A percentile compares a stretch with the other conserved stretches of the same genome.
Conservation (phyloP, 73 alveolate genomes). For the Stentor roeselii region DNA sequence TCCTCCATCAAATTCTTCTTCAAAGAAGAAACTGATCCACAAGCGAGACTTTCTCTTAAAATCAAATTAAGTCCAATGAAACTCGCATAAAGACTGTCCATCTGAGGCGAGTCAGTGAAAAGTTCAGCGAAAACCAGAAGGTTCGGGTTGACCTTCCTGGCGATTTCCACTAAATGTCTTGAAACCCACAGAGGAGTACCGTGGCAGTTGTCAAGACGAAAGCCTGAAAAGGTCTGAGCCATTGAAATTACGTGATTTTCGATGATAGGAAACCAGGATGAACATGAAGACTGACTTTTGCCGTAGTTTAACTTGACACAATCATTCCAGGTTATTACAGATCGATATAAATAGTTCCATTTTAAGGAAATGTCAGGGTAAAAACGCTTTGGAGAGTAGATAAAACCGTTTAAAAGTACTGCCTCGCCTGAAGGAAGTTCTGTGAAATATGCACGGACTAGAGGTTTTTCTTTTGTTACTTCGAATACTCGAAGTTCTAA, state of each 20-base stretch:
- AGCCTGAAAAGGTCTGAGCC: slow-evolving; percentile 90
- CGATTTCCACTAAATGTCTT: slow-evolving; percentile 80
- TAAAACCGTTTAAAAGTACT: slow-evolving; percentile 77
- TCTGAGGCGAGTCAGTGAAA: slow-evolving; percentile 78
- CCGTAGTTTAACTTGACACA: slow-evolving; percentile 93
- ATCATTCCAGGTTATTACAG: slow-evolving; percentile 91
- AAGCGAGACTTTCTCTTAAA: slow-evolving; percentile 79
- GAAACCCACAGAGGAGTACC: slow-evolving; percentile 77
- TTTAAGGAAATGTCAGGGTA: slow-evolving; percentile 77
- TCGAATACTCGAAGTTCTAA: slow-evolving; percentile 51
- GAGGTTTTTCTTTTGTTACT: not conserved
- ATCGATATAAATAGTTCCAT: slow-evolving; percentile 92
- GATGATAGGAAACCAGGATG: slow-evolving; percentile 88
- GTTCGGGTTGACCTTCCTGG: slow-evolving; percentile 85
- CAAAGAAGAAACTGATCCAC: slow-evolving; percentile 48
- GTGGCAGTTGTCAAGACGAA: slow-evolving; percentile 96
- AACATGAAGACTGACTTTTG: slow-evolving; percentile 69
- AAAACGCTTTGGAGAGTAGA: slow-evolving; percentile 72
- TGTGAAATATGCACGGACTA: not conserved
- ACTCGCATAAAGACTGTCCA: slow-evolving; percentile 80
- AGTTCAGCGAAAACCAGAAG: slow-evolving; percentile 91
- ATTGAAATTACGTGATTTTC: slow-evolving; percentile 81
- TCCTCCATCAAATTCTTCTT: too few relatives aligned
- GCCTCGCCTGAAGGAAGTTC: slow-evolving; percentile 47
- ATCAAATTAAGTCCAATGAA: slow-evolving; percentile 83